Base-by-base conservation (phyloP, 352 stramenopile genomes). In the Globisporangium yorkense region DNA sequence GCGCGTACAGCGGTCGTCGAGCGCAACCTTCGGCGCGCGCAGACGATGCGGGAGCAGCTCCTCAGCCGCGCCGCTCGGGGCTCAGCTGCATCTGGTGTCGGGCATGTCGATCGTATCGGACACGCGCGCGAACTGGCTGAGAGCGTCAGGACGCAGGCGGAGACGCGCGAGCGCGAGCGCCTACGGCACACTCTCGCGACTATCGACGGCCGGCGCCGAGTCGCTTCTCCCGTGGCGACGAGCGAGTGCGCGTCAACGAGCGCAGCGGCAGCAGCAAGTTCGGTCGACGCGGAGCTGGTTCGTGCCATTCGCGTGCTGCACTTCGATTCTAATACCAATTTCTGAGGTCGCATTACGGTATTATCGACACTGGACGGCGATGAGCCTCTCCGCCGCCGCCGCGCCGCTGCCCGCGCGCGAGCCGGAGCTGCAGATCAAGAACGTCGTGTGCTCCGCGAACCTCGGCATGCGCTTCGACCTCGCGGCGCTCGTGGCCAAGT, bases 381-480 rank as follows among this genome's bases (percentile, higher is more conserved):
- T 37, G 33, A 37, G 33, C 33, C 33, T 37, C 46, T 6, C 18
- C 12, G 33, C 27, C 20, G 33, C 46, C 15, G 43, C 65, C 60
- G 51, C 54, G 43, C 39, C 13, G 15, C 55, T 58, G 40, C 10
- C 61, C 2, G 31, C 58, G 16, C 51, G 6, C 37, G 51, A 50
- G 47, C 54, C 29, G 24, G 45, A 70, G 60, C 74, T 89, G 48
- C 77, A 78, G 37, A 88, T 89, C 67, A 87, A 87, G 46, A 92
- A 92, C 61, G 87, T 76, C 51, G 82, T 92, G 31, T 92, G 77
- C 56, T 92, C 82, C 20, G 82, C 79, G 52, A 92, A 92, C 64
- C 57, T 92, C 20, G 82, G 82, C 40, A 84, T 92, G 77, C 82
- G 82, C 49, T 92, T 92, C 63, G 82, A 92, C 66, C 65, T 92